A percentile compares a stretch with the other conserved stretches of the same genome.
Conservation (phyloP, 2,329 filamentous ascomycete genomes). For the Colletotrichum lentis region DNA sequence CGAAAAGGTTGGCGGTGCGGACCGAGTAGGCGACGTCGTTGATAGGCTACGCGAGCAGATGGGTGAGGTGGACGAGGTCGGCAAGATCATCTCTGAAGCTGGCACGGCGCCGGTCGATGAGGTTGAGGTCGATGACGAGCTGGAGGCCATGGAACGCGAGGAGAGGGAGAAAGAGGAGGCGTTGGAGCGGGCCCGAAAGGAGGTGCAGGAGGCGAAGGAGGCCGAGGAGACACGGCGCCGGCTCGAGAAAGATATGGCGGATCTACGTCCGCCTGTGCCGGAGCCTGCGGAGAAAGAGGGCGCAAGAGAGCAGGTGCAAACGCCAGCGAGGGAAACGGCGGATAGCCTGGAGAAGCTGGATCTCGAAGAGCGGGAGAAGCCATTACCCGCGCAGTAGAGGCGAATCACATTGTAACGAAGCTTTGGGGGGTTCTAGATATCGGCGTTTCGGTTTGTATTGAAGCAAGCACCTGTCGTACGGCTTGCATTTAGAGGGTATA, state of each 20-base stretch:
- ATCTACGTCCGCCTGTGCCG: constrained; percentile 15
- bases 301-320: constrained; percentile 43
- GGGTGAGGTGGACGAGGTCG: constrained; percentile 82
- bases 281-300: constrained; percentile 39
- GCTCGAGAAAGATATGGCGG: constrained; percentile 54
- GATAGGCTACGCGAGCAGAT: constrained; percentile 82
- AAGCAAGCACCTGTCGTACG: constrained; percentile 4
- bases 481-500: constrained; percentile 18
- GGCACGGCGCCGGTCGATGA: constrained; percentile 72
- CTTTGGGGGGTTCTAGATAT: neutral
- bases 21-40: constrained; percentile 78
- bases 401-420: neutral
- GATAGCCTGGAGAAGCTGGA: constrained; percentile 50
- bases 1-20: constrained; percentile 76
- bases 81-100: constrained; percentile 75
- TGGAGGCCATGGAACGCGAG: constrained; percentile 75
- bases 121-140: constrained; percentile 84
- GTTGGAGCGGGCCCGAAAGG: constrained; percentile 50
- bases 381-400: constrained; percentile 38
- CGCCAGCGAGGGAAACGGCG: constrained; percentile 44
- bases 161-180: constrained; percentile 63
- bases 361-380: constrained; percentile 45
- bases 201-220: constrained; percentile 56
- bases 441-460: constrained; percentile 21
- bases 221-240: constrained; percentile 58